Evolutionary conservation across 2,329 filamentous ascomycete genomes (phyloP).

Genomic region (Colletotrichum euphorbiae): DNA sequence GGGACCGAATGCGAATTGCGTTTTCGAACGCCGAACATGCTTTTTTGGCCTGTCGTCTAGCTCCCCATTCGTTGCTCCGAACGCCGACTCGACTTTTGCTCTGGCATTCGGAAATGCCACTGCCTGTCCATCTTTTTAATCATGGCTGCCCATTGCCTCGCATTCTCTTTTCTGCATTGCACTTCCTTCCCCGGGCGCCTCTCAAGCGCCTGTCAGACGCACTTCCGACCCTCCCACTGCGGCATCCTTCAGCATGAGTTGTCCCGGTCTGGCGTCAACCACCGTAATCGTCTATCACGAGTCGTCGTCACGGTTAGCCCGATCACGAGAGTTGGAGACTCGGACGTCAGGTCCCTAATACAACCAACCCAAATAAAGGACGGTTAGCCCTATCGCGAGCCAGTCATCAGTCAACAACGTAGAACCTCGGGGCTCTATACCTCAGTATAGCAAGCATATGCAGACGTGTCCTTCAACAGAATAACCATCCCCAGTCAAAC

Average conservation of each 20-base stretch:
- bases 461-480: no score
- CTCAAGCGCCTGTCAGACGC: neutral
- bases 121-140: neutral
- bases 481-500: no score
- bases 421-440: no score
- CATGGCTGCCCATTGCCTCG: neutral
- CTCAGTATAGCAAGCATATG: no score
- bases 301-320: neutral
- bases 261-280: conserved; percentile 1
- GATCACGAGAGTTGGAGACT: neutral
- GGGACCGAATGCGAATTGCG: conserved; percentile 16
- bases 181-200: neutral
- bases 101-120: conserved; percentile 13
- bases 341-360: neutral
- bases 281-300: conserved; percentile 1
- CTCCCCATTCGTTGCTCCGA: conserved; percentile 23
- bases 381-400: no score
- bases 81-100: conserved; percentile 26
- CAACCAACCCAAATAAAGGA: no score
- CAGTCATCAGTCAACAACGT: no score
- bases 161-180: neutral
- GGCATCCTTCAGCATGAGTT: conserved; percentile 29
- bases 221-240: neutral
- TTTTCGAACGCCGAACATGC: conserved; percentile 35
- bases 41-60: conserved; percentile 3